Evolutionary conservation across 352 stramenopile genomes (phyloP).

Genomic region (Phytophthora fragariae): DNA sequence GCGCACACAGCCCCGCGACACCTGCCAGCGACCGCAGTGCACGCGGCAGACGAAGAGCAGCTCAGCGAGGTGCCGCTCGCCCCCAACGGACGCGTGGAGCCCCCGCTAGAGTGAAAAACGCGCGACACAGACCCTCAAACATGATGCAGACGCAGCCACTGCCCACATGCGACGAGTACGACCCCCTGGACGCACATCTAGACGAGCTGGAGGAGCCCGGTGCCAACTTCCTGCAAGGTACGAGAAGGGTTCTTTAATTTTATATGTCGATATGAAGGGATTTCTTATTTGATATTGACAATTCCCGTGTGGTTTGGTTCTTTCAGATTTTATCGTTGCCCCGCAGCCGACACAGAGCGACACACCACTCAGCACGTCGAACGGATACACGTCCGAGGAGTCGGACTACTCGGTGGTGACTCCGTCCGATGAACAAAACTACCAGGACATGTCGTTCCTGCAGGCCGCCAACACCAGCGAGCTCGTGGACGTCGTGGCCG

Average conservation of each 20-base stretch:
- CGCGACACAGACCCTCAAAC: no score
- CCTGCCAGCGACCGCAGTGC: constrained; percentile 2
- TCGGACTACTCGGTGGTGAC: constrained; percentile 81
- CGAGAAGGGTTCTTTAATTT: not conserved
- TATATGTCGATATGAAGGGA: not conserved
- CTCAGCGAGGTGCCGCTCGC: constrained; percentile 1
- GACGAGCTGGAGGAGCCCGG: constrained; percentile 78
- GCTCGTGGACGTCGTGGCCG: constrained; percentile 67
- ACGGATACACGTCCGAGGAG: constrained; percentile 87
- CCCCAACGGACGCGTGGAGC: constrained; percentile 1
- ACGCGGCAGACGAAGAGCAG: constrained; percentile 11
- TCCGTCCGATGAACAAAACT: constrained; percentile 76
- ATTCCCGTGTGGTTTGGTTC: not conserved
- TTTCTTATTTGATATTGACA: constrained; percentile 25
- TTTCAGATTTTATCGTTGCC: constrained; percentile 56
- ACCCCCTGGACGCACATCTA: constrained; percentile 74
- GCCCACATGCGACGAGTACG: constrained; percentile 67
- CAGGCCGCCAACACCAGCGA: constrained; percentile 65
- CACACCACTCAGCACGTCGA: constrained; percentile 70
- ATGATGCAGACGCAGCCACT: constrained; percentile 67
- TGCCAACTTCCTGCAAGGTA: constrained; percentile 74
- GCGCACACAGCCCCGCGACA: not conserved
- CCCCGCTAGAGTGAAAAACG: no score
- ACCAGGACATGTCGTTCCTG: constrained; percentile 80
- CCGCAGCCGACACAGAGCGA: constrained; percentile 39